Evolutionary conservation across 495 filamentous ascomycete species (phyloP), one percentile per base, ranked within the genome.

Genomic region (Podospora appendiculata): DNA sequence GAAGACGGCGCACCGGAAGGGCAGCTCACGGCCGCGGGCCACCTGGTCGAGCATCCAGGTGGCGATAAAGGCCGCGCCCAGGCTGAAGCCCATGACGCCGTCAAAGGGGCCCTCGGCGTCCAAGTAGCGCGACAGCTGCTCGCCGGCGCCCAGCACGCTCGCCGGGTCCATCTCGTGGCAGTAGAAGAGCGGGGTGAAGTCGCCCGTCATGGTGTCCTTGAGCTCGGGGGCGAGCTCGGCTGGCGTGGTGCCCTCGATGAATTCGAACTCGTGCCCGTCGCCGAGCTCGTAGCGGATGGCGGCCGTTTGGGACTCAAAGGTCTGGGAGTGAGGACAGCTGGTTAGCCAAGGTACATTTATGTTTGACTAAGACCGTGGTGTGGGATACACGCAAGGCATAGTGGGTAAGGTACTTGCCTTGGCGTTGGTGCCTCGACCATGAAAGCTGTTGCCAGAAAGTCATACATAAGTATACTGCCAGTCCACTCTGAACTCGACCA

Each of bases 61-160:
- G 8, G 42, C 38, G 6, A 42, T 49, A 1, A 57, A 43, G 35
- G 14, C 36, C 7, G 54, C 49, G 19, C 54, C 54, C 10, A 41
- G 42, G 34, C 34, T 41, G 54, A 52, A 57, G 16, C 41, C 50
- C 36, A 57, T 57, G 38, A 57, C 54, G 18, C 39, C 44, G 14
- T 57, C 54, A 25, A 52, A 57, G 4, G 45, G 54, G 6, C 50
- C 54, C n/a, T 57, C 54, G 36, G 50, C 36, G 32, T 38, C 32
- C 44, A 57, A 32, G 38, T 45, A 57, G 35, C 12, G 4, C 14
- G 34, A 34, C 17, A 57, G 49, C 6, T 52, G 25, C 34, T 52
- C 43, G 16, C 53, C 43, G 13, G 51, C 51, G n/a, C 18, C n/a
- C 12, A 47, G 6, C 14, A 47, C 35, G 43, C 51, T 53, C n/a